Percentiles rank a stretch among this genome's conserved stretches.
Evolutionary conservation across 306 rosid genomes (phyloP).

Genomic region (Trifolium subterraneum): DNA sequence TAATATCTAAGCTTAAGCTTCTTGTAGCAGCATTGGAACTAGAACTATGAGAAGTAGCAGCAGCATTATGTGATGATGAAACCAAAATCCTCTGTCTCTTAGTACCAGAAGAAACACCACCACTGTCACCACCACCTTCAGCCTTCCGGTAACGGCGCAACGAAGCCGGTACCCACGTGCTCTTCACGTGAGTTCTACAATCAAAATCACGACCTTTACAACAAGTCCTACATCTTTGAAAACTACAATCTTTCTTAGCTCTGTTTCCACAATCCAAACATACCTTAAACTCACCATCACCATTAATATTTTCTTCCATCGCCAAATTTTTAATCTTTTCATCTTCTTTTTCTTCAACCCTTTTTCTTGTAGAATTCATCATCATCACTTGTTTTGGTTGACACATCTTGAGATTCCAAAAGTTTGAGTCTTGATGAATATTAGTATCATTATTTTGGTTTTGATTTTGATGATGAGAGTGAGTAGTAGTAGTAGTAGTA

Average conservation of each 20-base stretch:
- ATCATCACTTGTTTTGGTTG: constrained; percentile 42
- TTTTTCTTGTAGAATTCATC: constrained; percentile 40
- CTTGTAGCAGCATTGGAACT: constrained; percentile 57
- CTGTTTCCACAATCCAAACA: constrained; percentile 86
- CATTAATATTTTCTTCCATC: not conserved
- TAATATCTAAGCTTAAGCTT: constrained; percentile 57
- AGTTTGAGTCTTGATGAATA: constrained; percentile 35
- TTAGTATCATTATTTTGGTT: constrained; percentile 11
- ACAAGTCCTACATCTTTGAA: constrained; percentile 78
- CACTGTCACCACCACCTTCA: constrained; percentile 43
- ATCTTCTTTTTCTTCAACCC: constrained; percentile 38
- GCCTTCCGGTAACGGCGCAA: constrained; percentile 59
- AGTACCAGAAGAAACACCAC: constrained; percentile 55
- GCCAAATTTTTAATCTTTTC: not conserved
- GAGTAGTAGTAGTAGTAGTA: constrained; percentile 21
- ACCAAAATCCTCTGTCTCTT: constrained; percentile 62
- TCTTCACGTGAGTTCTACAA: constrained; percentile 77
- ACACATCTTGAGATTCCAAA: constrained; percentile 59
- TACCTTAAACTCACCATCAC: constrained; percentile 42
- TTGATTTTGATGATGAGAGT: constrained; percentile 11
- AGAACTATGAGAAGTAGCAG: constrained; percentile 63
- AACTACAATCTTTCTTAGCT: constrained; percentile 79
- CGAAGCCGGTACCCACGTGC: constrained; percentile 82
- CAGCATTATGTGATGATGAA: constrained; percentile 50
- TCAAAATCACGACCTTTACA: constrained; percentile 75